phyloP scores from a whole-genome alignment of 345 rosid species.

The Eucalyptus caleyi region DNA sequence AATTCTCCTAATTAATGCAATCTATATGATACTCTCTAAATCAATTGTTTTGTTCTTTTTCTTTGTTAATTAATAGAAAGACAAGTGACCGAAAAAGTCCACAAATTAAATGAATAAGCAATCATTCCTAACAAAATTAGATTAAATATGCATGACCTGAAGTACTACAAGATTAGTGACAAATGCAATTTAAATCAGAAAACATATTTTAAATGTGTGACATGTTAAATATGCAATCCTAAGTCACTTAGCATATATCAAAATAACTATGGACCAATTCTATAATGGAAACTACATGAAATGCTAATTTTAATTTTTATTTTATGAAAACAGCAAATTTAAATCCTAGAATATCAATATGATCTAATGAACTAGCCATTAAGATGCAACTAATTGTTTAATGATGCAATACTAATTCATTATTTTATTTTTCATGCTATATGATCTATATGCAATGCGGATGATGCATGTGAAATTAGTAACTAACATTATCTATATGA shows the following conservation, averaged over 20 bases:
- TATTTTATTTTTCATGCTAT: neutral
- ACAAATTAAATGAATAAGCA: neutral
- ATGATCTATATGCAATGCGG: neutral
- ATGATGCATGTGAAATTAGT: neutral
- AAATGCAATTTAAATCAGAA: neutral
- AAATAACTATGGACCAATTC: neutral
- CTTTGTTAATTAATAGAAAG: neutral
- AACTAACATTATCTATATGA: neutral
- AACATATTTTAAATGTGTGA: neutral
- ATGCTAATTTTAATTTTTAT: neutral
- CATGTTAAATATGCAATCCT: neutral
- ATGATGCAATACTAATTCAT: neutral
- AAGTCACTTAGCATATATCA: neutral
- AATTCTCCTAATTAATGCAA: neutral
- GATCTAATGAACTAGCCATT: neutral
- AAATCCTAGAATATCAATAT: neutral
- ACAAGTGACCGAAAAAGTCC: neutral
- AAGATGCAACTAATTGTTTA: neutral
- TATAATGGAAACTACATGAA: neutral
- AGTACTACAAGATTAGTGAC: neutral
- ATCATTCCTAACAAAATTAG: neutral
- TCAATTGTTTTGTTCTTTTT: neutral
- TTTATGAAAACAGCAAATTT: neutral
- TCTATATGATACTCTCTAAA: neutral
- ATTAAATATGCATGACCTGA: neutral